Evolutionary conservation across 2,329 filamentous ascomycete genomes (phyloP).

Genomic region (Aureobasidium leucospermi): DNA sequence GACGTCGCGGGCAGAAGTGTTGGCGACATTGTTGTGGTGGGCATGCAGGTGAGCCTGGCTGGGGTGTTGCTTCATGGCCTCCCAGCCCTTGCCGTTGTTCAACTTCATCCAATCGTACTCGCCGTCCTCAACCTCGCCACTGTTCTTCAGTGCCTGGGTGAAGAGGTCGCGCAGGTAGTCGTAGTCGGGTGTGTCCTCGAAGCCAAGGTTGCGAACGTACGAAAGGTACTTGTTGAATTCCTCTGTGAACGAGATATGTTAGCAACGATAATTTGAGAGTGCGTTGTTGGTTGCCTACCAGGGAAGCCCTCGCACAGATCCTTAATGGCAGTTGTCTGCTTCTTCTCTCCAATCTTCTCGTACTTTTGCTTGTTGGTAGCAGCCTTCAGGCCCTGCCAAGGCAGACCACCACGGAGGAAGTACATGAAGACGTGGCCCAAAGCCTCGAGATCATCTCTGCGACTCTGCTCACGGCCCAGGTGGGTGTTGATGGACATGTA

Average conservation of each 20-base stretch:
- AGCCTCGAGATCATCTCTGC: constrained; percentile 91
- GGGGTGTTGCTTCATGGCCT: constrained; percentile 64
- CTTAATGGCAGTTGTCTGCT: constrained; percentile 95
- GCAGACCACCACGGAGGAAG: constrained; percentile 58
- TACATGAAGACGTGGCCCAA: constrained; percentile 65
- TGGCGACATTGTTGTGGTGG: constrained; percentile 53
- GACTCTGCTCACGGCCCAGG: constrained; percentile 88
- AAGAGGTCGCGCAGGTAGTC: constrained; percentile 95
- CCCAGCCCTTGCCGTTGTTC: constrained; percentile 88
- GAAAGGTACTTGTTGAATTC: constrained; percentile 97
- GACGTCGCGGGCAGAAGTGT: constrained; percentile 76
- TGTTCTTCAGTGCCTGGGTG: constrained; percentile 90
- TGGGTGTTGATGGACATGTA: constrained; percentile 99
- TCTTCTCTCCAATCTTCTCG: constrained; percentile 99
- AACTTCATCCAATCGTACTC: constrained; percentile 99
- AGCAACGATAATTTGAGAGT: not conserved
- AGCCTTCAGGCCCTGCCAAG: constrained; percentile 62
- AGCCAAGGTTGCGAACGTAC: constrained; percentile 95
- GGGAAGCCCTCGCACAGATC: constrained; percentile 95
- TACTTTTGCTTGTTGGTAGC: constrained; percentile 91
- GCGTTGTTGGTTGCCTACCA: constrained; percentile 38
- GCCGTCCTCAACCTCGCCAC: constrained; percentile 90
- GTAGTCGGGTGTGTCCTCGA: constrained; percentile 97
- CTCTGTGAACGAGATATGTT: constrained; percentile 45
- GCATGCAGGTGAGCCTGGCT: constrained; percentile 65